Percentiles rank a stretch among this genome's conserved stretches.
Conservation (phyloP, 164 flowering plant genomes). For the Hamamelis virginiana region DNA sequence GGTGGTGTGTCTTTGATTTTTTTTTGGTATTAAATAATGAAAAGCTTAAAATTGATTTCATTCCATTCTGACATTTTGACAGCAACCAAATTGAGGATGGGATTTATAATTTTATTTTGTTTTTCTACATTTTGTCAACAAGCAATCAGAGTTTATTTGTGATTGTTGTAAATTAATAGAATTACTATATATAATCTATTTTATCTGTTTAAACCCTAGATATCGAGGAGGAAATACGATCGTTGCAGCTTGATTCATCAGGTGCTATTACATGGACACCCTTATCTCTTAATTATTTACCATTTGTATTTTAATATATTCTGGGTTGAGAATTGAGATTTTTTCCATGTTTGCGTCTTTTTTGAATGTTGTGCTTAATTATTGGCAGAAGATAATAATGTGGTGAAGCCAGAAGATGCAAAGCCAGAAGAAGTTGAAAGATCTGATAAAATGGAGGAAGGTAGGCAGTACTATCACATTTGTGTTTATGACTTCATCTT, state of each 20-base stretch:
- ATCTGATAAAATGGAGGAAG: slow-evolving; percentile 50
- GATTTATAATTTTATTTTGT: too few relatives aligned
- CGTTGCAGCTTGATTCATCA: slow-evolving; percentile 69
- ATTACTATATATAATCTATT: too few relatives aligned
- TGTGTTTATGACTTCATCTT: neutral
- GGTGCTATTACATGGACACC: slow-evolving; percentile 29
- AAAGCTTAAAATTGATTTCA: too few relatives aligned
- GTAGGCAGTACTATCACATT: slow-evolving; percentile 20
- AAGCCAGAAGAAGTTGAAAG: slow-evolving; percentile 36
- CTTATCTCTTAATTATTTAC: neutral
- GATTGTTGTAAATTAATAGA: too few relatives aligned
- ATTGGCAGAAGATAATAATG: slow-evolving; percentile 40
- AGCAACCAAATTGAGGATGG: too few relatives aligned
- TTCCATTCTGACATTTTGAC: too few relatives aligned
- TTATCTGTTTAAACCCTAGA: slow-evolving; percentile 25
- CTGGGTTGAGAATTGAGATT: neutral
- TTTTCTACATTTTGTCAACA: too few relatives aligned
- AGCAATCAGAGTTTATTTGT: too few relatives aligned
- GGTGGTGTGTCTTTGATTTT: too few relatives aligned
- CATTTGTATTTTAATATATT: neutral
- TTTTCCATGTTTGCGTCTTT: slow-evolving; percentile 1
- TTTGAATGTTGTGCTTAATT: slow-evolving; percentile 8
- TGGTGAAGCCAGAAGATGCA: slow-evolving; percentile 32
- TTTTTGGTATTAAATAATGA: too few relatives aligned
- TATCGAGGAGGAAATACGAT: slow-evolving; percentile 69